Evolutionary conservation across 2,329 filamentous ascomycete species (phyloP).

Genomic region (Tolypocladium ophioglossoides): DNA sequence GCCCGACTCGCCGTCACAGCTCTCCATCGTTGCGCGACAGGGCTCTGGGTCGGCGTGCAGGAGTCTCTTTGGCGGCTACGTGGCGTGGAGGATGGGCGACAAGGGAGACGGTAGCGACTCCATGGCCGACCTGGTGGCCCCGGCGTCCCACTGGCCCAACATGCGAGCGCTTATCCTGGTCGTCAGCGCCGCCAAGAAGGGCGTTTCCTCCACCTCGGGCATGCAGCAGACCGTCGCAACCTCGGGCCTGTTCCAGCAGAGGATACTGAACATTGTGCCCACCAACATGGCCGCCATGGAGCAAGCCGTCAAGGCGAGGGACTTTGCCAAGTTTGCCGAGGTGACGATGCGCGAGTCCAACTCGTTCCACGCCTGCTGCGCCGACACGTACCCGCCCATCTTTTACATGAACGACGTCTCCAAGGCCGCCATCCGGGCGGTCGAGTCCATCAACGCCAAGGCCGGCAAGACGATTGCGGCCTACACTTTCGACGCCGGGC

Average conservation of each 20-base stretch:
- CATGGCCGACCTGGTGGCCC: conserved; percentile 76
- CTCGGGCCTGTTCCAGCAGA: conserved; percentile 72
- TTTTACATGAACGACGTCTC: conserved; percentile 98
- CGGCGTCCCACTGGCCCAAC: conserved; percentile 83
- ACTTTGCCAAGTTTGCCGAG: conserved; percentile 80
- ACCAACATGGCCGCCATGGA: conserved; percentile 78
- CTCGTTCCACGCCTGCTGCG: conserved; percentile 88
- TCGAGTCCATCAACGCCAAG: conserved; percentile 76
- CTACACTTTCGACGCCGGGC: conserved; percentile 95
- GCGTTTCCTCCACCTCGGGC: conserved; percentile 80
- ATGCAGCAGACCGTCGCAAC: conserved; percentile 97
- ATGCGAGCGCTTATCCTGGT: conserved; percentile 92
- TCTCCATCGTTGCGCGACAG: conserved; percentile 83
- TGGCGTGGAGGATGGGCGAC: conserved; percentile 80
- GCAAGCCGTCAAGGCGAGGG: conserved; percentile 61
- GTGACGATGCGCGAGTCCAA: conserved; percentile 97
- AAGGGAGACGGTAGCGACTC: conserved; percentile 75
- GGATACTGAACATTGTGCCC: conserved; percentile 69
- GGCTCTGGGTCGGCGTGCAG: conserved; percentile 92
- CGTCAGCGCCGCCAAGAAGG: conserved; percentile 89
- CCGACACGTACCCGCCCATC: conserved; percentile 94
- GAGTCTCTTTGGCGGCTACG: conserved; percentile 88
- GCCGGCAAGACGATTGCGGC: conserved; percentile 75
- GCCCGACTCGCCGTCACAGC: conserved; percentile 66
- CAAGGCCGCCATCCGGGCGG: conserved; percentile 73